Evolutionary conservation across 345 rosid genomes (phyloP), one percentile per base, ranked within the genome.

Genomic region (Acer yangbiense): DNA sequence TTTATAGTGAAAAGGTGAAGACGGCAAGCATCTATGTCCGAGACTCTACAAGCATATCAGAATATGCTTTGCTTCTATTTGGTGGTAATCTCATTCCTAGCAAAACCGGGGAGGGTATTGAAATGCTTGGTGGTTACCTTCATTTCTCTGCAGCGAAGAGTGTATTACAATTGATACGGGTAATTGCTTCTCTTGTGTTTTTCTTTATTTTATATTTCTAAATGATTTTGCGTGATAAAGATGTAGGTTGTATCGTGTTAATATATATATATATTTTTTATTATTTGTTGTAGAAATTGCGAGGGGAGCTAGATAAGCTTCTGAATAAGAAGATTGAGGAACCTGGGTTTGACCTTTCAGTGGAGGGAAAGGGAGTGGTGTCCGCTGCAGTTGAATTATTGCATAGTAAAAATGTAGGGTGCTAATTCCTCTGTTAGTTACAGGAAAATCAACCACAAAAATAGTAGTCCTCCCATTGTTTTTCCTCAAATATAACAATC

Each of bases 81-180:
- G 98, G 99, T 32, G 98, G 99, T 23, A 90, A 68, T 85, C 94
- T 95, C 58, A 79, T 80, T 68, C 93, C 98, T 17, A 86, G 91
- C 86, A 85, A 90, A 80, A 86, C 81, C 0, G 95, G 95, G 79
- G 91, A 91, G 79, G 97, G 94, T 41, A 95, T 95, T 79, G 99
- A 95, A 86, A 95, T 95, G 97, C 89, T 95, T 71, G 97, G 90
- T 55, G 99, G 98, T 46, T 95, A 95, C 88, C 97, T 95, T 73
- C 98, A 95, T 84, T 95, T 95, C 86, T 93, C 97, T 39, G 92
- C 99, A 35, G 89, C 99, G 0, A 93, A 82, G 82, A 93, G 86
- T 41, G 91, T 93, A 8, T 72, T 93, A 80, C 89, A 95, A 66
- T 87, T 95, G 81, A 95, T 95, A 71, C 83, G 55, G 94, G 99